Percentiles rank a stretch among this genome's conserved stretches.
These are phyloP conservation scores for Eucalyptus camaldulensis DNA, from an alignment of 345 rosid genomes.

Conservation along the genomic window DNA sequence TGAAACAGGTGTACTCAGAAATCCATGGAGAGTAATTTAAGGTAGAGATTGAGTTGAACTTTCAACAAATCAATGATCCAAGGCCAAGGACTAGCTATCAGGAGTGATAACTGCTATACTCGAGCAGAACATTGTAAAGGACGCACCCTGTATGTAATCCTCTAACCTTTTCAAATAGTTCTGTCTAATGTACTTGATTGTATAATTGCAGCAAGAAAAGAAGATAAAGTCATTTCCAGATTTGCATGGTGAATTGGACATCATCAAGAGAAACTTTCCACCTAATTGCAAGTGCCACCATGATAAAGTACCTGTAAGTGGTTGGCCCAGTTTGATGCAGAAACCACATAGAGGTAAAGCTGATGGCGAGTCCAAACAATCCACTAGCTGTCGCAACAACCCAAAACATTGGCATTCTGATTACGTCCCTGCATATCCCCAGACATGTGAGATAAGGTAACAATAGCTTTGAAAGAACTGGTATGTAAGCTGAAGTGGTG, in stretches of 20 bases:
- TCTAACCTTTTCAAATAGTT: neutral
- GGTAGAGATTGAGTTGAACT: neutral
- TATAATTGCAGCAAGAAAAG: neutral
- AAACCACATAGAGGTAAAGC: conserved; percentile 98
- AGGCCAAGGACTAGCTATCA: neutral
- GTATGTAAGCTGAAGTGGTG: neutral
- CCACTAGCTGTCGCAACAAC: conserved; percentile 79
- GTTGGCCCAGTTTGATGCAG: conserved; percentile 92
- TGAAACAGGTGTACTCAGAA: neutral
- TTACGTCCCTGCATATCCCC: conserved; percentile 45
- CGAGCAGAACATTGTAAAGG: neutral
- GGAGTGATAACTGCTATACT: neutral
- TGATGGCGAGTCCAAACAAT: conserved; percentile 78
- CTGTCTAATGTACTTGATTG: neutral
- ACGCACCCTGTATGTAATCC: neutral
- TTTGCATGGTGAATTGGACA: neutral
- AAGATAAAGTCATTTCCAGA: neutral
- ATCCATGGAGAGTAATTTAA: neutral
- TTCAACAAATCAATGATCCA: neutral
- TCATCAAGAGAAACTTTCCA: neutral
- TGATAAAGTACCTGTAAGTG: conserved; percentile 48
- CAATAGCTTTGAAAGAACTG: neutral
- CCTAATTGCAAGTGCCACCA: neutral
- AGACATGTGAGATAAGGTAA: neutral
- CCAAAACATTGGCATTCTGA: conserved; percentile 73